These are phyloP conservation scores for Phragmites australis DNA, from an alignment of 176 grass and related monocot species.

Conservation along the genomic window DNA sequence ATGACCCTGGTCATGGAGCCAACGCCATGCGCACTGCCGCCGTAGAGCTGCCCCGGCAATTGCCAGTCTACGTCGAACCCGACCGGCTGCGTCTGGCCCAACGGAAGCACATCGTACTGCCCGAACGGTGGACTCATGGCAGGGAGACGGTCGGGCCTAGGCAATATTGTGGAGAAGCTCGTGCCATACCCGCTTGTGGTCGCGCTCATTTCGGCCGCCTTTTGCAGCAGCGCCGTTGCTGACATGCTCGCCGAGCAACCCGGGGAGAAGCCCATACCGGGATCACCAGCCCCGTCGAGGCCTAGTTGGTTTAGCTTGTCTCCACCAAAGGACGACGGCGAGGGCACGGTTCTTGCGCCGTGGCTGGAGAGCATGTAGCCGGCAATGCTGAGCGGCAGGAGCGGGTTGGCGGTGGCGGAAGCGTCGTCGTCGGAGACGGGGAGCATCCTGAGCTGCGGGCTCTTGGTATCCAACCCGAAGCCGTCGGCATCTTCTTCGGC, in stretches of 20 bases:
- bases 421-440: background rate
- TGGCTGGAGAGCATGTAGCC: conserved; percentile 58
- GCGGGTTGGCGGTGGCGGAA: background rate
- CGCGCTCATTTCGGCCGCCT: conserved; percentile 60
- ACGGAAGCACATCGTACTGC: background rate
- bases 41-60: conserved; percentile 1
- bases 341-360: background rate
- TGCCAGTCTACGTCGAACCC: conserved; percentile 37
- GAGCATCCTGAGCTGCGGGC: conserved; percentile 37
- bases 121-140: background rate
- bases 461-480: conserved; percentile 42
- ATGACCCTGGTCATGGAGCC: conserved; percentile 13
- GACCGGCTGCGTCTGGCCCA: conserved; percentile 17
- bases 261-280: background rate
- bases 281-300: background rate
- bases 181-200: background rate
- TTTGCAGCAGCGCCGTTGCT: conserved; percentile 69
- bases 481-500: background rate
- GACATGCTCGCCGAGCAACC: conserved; percentile 43
- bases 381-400: conserved; percentile 34
- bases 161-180: background rate
- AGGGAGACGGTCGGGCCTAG: background rate
- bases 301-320: background rate
- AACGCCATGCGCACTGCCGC: background rate
- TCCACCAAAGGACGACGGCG: background rate